Evolutionary conservation across 495 filamentous ascomycete species (phyloP).

Genomic region (Cercophora scortea): DNA sequence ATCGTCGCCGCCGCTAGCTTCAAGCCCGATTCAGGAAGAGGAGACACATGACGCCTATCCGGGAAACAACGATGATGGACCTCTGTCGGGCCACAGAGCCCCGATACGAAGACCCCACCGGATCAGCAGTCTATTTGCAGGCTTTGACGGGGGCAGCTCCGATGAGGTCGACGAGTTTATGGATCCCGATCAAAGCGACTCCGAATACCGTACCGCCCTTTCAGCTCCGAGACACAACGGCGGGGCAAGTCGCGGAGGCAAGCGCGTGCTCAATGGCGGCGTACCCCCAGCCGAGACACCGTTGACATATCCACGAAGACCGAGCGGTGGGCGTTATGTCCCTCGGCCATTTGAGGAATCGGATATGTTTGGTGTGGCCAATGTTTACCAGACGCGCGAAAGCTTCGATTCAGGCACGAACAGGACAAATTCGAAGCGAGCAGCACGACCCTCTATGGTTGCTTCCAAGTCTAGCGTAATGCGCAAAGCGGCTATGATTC

Average conservation of each 20-base stretch:
- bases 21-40: conserved; percentile 10
- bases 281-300: too few species aligned
- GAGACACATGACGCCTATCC: conserved; percentile 62
- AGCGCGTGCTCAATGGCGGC: conserved; percentile 11
- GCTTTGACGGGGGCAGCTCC: conserved; percentile 56
- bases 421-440: conserved; percentile 23
- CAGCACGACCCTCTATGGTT: conserved; percentile 21
- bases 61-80: conserved; percentile 78
- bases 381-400: conserved; percentile 15
- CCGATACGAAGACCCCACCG: conserved; percentile 61
- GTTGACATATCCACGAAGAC: too few species aligned
- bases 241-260: conserved; percentile 22
- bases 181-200: conserved; percentile 56
- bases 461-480: conserved; percentile 36
- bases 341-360: conserved; percentile 15
- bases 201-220: conserved; percentile 55
- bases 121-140: conserved; percentile 79
- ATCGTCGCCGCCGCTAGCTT: conserved; percentile 35
- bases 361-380: conserved; percentile 20
- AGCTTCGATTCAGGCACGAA: conserved; percentile 20
- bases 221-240: conserved; percentile 49
- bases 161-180: conserved; percentile 51
- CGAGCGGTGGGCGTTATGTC: conserved; percentile 9
- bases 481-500: conserved; percentile 61
- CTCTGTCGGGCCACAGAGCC: conserved; percentile 53